Evolutionary conservation across 495 filamentous ascomycete species (phyloP).

Genomic region (Hypomontagnella submonticulosa): DNA sequence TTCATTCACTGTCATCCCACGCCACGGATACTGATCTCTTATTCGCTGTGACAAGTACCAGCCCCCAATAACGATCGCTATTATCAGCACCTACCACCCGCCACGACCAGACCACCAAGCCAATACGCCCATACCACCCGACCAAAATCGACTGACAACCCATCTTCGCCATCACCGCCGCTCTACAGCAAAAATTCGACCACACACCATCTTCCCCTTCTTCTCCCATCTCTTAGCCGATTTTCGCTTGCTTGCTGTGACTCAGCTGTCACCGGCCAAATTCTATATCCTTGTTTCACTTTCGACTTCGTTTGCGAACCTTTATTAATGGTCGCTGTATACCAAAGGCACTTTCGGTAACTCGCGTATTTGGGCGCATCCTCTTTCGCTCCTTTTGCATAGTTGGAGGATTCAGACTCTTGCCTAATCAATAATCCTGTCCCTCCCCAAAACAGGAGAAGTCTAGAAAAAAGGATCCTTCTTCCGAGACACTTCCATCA

Average conservation of each 20-base stretch:
- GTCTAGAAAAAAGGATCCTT: slow-evolving; percentile 25
- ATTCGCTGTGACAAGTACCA: slow-evolving; percentile 39
- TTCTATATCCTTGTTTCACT: slow-evolving; percentile 29
- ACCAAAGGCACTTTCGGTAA: slow-evolving; percentile 22
- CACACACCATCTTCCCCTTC: slow-evolving; percentile 42
- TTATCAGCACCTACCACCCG: slow-evolving; percentile 40
- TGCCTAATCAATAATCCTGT: slow-evolving; percentile 31
- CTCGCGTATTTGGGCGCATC: slow-evolving; percentile 37
- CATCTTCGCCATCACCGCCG: slow-evolving; percentile 51
- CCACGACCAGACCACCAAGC: slow-evolving; percentile 41
- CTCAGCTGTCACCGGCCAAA: slow-evolving; percentile 21
- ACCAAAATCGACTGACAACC: slow-evolving; percentile 44
- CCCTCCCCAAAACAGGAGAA: slow-evolving; percentile 20
- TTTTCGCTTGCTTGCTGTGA: slow-evolving; percentile 26
- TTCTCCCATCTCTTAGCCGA: slow-evolving; percentile 35
- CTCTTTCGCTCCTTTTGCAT: slow-evolving; percentile 39
- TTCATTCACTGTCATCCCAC: slow-evolving; percentile 26
- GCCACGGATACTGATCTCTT: slow-evolving; percentile 16
- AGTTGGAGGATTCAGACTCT: slow-evolving; percentile 31
- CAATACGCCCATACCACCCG: slow-evolving; percentile 48
- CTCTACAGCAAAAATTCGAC: slow-evolving; percentile 43
- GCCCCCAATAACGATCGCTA: slow-evolving; percentile 39
- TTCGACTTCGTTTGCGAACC: slow-evolving; percentile 27
- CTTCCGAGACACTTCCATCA: slow-evolving; percentile 12
- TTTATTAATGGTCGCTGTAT: slow-evolving; percentile 33